Conservation (phyloP, 768 basidiomycete species). For the Trametes gibbosa region DNA sequence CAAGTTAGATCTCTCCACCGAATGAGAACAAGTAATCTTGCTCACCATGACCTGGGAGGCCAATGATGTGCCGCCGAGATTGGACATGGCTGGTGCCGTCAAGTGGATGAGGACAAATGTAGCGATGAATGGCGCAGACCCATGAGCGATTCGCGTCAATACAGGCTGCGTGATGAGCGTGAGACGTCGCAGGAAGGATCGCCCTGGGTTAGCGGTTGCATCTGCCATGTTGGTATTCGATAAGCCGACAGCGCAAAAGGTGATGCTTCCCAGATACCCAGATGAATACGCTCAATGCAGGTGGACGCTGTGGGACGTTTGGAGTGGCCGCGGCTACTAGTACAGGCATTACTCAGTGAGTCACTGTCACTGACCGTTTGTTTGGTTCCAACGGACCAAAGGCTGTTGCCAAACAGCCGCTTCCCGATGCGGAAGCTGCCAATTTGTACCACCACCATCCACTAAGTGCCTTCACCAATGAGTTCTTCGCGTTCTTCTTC, state of each 20-base stretch:
- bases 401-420: conserved; percentile 17
- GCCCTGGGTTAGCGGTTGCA: neutral
- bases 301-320: neutral
- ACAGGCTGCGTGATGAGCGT: conserved; percentile 9
- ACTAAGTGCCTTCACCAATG: conserved; percentile 5
- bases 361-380: neutral
- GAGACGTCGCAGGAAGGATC: conserved; percentile 15
- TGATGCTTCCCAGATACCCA: neutral
- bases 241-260: neutral
- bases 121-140: conserved; percentile 71
- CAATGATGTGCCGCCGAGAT: conserved; percentile 61
- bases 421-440: conserved; percentile 7
- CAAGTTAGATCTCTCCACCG: neutral
- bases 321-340: neutral
- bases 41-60: conserved; percentile 77
- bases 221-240: neutral
- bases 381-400: conserved; percentile 9
- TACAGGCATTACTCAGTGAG: too few relatives aligned
- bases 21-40: neutral
- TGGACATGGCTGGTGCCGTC: conserved; percentile 69
- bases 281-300: neutral
- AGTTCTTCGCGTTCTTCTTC: conserved; percentile 14
- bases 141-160: conserved; percentile 61
- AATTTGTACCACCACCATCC: conserved; percentile 12
- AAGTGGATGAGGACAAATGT: conserved; percentile 81